Base-by-base conservation (phyloP, 805 yeast genomes). In the Cyberlindnera subsufficiens region DNA sequence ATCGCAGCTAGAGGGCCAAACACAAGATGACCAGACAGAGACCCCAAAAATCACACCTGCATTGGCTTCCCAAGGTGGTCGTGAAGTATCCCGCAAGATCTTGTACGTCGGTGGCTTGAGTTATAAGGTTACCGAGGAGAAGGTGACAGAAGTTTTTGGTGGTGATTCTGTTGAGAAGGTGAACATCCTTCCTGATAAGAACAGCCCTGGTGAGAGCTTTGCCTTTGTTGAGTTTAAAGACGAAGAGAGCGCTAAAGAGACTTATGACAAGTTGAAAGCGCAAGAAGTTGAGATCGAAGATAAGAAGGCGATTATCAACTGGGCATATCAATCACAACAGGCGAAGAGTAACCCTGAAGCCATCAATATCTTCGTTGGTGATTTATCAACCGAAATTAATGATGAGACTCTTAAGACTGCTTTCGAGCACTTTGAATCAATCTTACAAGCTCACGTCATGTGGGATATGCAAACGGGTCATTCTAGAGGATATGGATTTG, bases 401-500 rank as follows among this genome's bases (percentile, higher is more conserved):
- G 96, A 89, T 63, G 95, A 84, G 51, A 59, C 77, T 15, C 71
- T 88, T 48, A 69, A 69, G 40, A 65, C 62, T 35, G 70, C 83
- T 11, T 88, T 88, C 58, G 52, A 67, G 5, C 67, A 69, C 43
- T 84, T 75, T 60, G 68, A 70, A 15, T 74, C 88, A 1, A 67
- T 85, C 54, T 67, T 77, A 37, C 93, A 86, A 61, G 96, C 95
- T 11, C 89, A 88, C 53, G 96, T 88, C 29, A 89, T 88, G 96
- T 88, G 96, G 96, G 96, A 89, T 61, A 86, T 87, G 95, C 90
- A 86, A 61, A 83, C 93, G 20, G 93, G 95, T 35, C 73, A 96
- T 59, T 86, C 95, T 3, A 73, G 96, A 65, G 95, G 96, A 31
- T 88, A 88, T 58, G 96, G 96, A 3, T 88, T 89, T 63, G 93